Evolutionary conservation across 495 filamentous ascomycete species (phyloP).

Genomic region (Penicillium coprophilum): DNA sequence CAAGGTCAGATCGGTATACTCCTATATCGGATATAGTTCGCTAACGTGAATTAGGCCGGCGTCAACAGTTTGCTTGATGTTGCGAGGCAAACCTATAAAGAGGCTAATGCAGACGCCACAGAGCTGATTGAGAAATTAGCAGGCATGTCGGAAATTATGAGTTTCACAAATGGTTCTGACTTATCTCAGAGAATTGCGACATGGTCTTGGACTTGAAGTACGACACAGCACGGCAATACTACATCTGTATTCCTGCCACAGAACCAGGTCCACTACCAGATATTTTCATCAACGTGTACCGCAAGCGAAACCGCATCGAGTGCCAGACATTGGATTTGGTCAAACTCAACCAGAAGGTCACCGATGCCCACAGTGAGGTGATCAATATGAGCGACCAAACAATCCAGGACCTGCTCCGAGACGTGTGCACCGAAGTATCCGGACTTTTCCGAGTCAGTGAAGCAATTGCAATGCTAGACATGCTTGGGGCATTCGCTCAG

Average conservation of each 20-base stretch:
- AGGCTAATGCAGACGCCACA: constrained; percentile 73
- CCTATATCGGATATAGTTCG: neutral
- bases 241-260: constrained; percentile 62
- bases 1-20: constrained; percentile 52
- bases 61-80: constrained; percentile 86
- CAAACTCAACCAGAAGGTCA: constrained; percentile 72
- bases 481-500: constrained; percentile 82
- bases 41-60: constrained; percentile 58
- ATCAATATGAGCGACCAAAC: constrained; percentile 68
- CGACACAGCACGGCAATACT: constrained; percentile 77
- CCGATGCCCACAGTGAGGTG: constrained; percentile 78
- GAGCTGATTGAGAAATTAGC: constrained; percentile 66
- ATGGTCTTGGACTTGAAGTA: constrained; percentile 67
- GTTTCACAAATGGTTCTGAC: constrained; percentile 22
- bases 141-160: constrained; percentile 36
- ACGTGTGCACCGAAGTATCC: constrained; percentile 65
- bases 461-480: constrained; percentile 85
- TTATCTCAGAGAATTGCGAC: constrained; percentile 52
- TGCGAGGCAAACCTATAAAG: constrained; percentile 81
- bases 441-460: constrained; percentile 77
- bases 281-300: constrained; percentile 74
- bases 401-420: constrained; percentile 66
- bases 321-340: constrained; percentile 84
- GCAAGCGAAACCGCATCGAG: constrained; percentile 71
- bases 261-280: constrained; percentile 67